Conservation (phyloP, 1,284 basidiomycete genomes). For the Exobasidium rhododendri region DNA sequence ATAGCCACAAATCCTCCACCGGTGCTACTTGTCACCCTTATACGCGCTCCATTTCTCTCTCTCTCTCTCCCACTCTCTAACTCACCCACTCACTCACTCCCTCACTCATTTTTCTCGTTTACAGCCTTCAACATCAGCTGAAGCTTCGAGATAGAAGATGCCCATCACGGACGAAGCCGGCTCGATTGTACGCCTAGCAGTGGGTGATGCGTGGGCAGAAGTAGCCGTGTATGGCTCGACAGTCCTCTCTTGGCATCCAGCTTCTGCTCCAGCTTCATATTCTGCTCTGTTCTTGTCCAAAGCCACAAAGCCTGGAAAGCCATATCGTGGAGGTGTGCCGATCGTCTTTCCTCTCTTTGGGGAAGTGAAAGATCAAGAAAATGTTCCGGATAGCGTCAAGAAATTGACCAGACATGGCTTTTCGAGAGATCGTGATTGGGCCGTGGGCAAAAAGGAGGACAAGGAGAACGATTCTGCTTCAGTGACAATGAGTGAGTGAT, state of each 20-base stretch:
- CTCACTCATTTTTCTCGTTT: too few species aligned
- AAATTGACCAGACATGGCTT: conserved; percentile 41
- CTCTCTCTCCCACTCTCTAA: too few species aligned
- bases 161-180: not conserved
- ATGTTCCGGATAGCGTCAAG: conserved; percentile 25
- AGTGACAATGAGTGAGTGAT: conserved; percentile 24
- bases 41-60: too few species aligned
- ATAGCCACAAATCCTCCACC: too few species aligned
- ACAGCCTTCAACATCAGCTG: too few species aligned
- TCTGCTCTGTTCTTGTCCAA: conserved; percentile 1
- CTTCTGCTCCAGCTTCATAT: not conserved
- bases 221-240: conserved; percentile 42
- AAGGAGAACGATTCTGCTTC: conserved; percentile 22
- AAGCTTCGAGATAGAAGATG: not conserved
- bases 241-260: conserved; percentile 34
- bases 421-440: conserved; percentile 35
- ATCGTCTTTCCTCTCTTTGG: conserved; percentile 48
- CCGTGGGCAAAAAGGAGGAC: conserved; percentile 20
- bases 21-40: too few species aligned
- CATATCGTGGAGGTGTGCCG: conserved; percentile 40
- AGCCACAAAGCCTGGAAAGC: conserved; percentile 17
- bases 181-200: not conserved
- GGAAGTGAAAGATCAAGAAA: conserved; percentile 27
- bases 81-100: too few species aligned
- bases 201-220: conserved; percentile 20